Conservation (phyloP, 2,329 filamentous ascomycete species). For the Colletotrichum sansevieriae region DNA sequence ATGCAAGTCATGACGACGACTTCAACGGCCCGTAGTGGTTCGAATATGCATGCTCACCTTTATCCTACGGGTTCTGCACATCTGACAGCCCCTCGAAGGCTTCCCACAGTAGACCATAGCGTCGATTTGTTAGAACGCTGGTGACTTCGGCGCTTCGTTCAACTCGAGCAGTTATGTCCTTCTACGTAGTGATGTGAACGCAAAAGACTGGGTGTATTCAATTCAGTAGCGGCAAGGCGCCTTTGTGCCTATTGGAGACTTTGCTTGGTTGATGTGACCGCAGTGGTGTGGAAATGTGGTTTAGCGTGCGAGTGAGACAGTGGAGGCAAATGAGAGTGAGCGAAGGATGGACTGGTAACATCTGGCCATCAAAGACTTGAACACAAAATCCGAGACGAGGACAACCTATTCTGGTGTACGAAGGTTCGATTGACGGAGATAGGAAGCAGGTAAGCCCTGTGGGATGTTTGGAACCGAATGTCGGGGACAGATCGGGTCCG, state of each 20-base stretch:
- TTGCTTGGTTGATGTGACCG: background rate
- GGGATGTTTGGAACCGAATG: constrained; percentile 15
- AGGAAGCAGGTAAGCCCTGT: constrained; percentile 6
- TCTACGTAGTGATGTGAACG: background rate
- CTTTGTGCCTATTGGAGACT: background rate
- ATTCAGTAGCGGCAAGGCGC: background rate
- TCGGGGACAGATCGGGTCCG: constrained; percentile 27
- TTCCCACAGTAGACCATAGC: constrained; percentile 76
- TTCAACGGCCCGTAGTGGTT: background rate
- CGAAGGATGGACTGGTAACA: constrained; percentile 12
- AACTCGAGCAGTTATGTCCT: too few species aligned
- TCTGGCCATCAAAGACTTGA: background rate
- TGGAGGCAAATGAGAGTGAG: constrained; percentile 20
- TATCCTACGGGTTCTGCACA: constrained; percentile 79
- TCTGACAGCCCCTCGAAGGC: constrained; percentile 78
- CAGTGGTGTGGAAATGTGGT: background rate
- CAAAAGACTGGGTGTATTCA: background rate
- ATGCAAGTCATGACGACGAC: constrained; percentile 1
- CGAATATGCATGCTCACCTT: constrained; percentile 67
- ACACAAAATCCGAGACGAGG: constrained; percentile 20
- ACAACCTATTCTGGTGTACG: background rate
- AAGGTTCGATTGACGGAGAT: constrained; percentile 1
- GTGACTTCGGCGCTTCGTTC: too few species aligned
- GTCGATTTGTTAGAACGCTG: constrained; percentile 22
- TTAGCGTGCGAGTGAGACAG: constrained; percentile 18